Base-by-base conservation (phyloP, 139 green algal species). In the Tetradesmus lagerheimii region DNA sequence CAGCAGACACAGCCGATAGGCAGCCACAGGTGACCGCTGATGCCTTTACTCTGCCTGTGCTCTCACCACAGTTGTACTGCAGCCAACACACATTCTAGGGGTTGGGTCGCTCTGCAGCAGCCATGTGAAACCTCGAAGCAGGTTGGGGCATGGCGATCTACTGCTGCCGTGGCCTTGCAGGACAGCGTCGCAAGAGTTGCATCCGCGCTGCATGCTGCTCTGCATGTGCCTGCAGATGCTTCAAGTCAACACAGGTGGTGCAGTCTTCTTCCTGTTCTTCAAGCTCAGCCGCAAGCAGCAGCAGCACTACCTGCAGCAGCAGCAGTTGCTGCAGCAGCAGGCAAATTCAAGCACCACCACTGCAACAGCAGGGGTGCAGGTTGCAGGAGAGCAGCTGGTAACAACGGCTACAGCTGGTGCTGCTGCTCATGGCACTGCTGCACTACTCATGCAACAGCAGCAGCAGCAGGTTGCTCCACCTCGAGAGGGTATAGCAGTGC, bases 181-280 rank as follows among this genome's bases (percentile, higher is more conserved):
- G 57, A 31, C 23, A 31, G n/a, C n/a, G n/a, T n/a, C n/a, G n/a
- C n/a, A n/a, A n/a, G n/a, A n/a, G 23, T 71, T 6, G 8, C 11
- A 6, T 20, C 57, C 25, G 2, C 16, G 4, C 47, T 45, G 41
- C 47, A 45, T 62, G 29, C 50, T 37, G 39, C 31, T n/a, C 18
- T 89, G 38, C 31, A 23, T 41, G 12, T 41, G 31, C 29, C 27
- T 89, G 35, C 92, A 93, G 82, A n/a, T 97, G n/a, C 37, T 98
- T 14, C 94, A 98, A 57, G 92, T 98, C 67, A 97, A 97, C 92
- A 95, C 93, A 37, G 96, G 95, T n/a, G 96, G 96, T 23, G 81
- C 89, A 0, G 94, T 98, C 0, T 94, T 97, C 83, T 97, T 98
- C 91, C 97, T 95, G 87, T 92, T 98, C 62, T 97, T 97, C 86